These are phyloP conservation scores for Colletotrichum aenigma DNA, from an alignment of 2,329 filamentous ascomycete species.

Conservation along the genomic window DNA sequence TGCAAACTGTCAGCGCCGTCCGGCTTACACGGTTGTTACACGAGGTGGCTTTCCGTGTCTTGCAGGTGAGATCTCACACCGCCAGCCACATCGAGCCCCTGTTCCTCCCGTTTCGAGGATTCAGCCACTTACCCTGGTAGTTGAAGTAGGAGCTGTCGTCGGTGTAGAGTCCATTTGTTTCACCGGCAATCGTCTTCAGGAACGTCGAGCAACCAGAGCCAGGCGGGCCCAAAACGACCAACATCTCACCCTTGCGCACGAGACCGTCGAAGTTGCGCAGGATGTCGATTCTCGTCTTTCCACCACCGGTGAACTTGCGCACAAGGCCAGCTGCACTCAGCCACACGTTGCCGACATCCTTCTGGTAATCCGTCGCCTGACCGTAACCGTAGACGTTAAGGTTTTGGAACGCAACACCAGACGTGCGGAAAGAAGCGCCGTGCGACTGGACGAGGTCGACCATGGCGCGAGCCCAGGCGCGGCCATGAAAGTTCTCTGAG, in stretches of 20 bases:
- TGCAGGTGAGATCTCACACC: not conserved
- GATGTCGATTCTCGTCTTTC: constrained; percentile 68
- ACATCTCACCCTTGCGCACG: constrained; percentile 74
- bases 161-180: constrained; percentile 79
- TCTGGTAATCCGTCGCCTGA: constrained; percentile 72
- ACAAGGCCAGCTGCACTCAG: constrained; percentile 50
- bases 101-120: not conserved
- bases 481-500: constrained; percentile 57
- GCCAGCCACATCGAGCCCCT: not conserved
- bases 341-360: constrained; percentile 67
- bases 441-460: constrained; percentile 56
- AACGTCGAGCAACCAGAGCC: constrained; percentile 82
- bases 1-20: constrained; percentile 24
- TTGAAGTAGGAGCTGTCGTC: constrained; percentile 77
- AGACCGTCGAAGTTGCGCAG: constrained; percentile 71
- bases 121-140: constrained; percentile 68
- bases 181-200: constrained; percentile 82
- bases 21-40: not conserved
- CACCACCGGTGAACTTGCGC: constrained; percentile 56
- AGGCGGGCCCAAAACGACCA: constrained; percentile 76
- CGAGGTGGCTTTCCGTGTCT: not conserved
- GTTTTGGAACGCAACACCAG: constrained; percentile 70
- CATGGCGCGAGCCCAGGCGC: constrained; percentile 65
- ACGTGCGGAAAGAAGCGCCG: constrained; percentile 61
- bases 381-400: constrained; percentile 73